Evolutionary conservation across 148 eudicot genomes (phyloP).

Genomic region (Limonium bicolor): DNA sequence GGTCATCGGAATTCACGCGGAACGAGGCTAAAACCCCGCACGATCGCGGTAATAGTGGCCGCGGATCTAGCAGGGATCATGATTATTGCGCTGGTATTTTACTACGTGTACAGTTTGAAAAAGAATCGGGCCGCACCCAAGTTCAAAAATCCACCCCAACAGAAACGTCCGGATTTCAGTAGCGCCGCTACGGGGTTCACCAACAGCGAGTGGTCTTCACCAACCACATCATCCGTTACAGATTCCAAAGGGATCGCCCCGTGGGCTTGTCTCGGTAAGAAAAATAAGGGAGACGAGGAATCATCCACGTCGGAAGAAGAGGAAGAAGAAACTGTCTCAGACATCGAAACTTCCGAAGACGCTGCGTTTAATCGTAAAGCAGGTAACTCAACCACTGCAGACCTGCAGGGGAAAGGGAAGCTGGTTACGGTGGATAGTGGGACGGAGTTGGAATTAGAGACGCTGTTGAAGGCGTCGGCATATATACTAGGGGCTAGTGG

Average conservation of each 20-base stretch:
- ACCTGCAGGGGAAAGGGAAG: slow-evolving; percentile 19
- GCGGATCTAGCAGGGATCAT: slow-evolving; percentile 50
- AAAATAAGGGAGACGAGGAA: slow-evolving; percentile 18
- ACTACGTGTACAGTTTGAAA: slow-evolving; percentile 16
- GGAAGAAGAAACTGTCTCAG: slow-evolving; percentile 11
- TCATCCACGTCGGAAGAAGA: slow-evolving; percentile 12
- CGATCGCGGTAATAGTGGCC: slow-evolving; percentile 51
- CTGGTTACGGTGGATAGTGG: slow-evolving; percentile 77
- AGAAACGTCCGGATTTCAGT: neutral
- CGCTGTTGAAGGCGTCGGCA: slow-evolving; percentile 81
- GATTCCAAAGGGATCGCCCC: slow-evolving; percentile 31
- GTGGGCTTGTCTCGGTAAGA: slow-evolving; percentile 53
- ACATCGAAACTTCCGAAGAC: slow-evolving; percentile 4
- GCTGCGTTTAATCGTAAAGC: neutral
- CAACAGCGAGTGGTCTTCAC: slow-evolving; percentile 13
- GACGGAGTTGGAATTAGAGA: slow-evolving; percentile 61
- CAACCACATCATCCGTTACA: slow-evolving; percentile 34
- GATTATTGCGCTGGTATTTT: slow-evolving; percentile 24
- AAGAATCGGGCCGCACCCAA: slow-evolving; percentile 11
- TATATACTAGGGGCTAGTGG: slow-evolving; percentile 85
- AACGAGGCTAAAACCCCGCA: slow-evolving; percentile 20
- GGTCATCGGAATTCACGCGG: neutral
- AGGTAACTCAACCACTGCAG: neutral
- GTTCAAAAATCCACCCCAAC: neutral
- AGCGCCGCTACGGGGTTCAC: neutral